These are phyloP conservation scores for Loxodes magnus DNA, from an alignment of 73 alveolate species.

Conservation along the genomic window DNA sequence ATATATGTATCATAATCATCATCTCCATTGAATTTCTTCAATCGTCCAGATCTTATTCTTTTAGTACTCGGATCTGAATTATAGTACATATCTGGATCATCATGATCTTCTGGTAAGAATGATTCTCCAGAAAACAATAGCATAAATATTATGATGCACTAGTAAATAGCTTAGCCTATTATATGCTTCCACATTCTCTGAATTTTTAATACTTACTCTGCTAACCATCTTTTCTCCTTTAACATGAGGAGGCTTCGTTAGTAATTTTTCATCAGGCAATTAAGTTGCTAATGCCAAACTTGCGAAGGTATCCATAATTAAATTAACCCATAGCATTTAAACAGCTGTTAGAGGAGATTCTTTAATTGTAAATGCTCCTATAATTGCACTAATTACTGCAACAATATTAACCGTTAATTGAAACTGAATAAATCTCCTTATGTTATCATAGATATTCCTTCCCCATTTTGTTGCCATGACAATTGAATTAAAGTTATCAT, in stretches of 20 bases:
- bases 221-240: conserved; percentile 70
- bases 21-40: conserved; percentile 28
- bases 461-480: too few species aligned
- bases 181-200: conserved; percentile 82
- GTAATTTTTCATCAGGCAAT: conserved; percentile 66
- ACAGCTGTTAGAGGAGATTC: conserved; percentile 81
- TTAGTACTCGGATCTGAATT: conserved; percentile 19
- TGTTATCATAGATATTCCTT: too few species aligned
- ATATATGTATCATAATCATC: conserved; percentile 41
- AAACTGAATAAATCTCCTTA: too few species aligned
- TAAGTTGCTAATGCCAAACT: conserved; percentile 87
- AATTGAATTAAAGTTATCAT: too few species aligned
- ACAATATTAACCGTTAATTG: too few species aligned
- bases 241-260: conserved; percentile 67
- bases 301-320: conserved; percentile 82
- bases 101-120: conserved; percentile 51
- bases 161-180: conserved; percentile 47
- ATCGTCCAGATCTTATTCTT: conserved; percentile 14
- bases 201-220: conserved; percentile 17
- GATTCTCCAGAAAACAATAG: conserved; percentile 50
- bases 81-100: conserved; percentile 10
- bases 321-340: conserved; percentile 83
- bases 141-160: conserved; percentile 31
- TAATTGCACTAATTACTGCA: conserved; percentile 70
- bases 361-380: conserved; percentile 67